Base-by-base conservation (phyloP, 495 filamentous ascomycete genomes). In the Immersiella caudata region DNA sequence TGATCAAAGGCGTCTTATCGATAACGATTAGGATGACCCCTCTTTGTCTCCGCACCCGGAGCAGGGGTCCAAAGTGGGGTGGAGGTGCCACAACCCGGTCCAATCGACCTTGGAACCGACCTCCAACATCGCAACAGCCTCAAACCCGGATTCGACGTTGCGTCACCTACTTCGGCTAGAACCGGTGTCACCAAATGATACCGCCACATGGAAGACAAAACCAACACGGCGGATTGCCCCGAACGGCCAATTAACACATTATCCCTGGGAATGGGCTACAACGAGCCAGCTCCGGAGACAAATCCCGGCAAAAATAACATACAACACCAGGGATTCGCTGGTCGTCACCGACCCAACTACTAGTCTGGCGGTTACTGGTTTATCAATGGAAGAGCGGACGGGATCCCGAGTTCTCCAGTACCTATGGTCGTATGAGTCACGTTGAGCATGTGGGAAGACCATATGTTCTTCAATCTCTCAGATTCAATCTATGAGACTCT, bases 381-480 rank as follows among this genome's bases (percentile, higher is more conserved):
- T 78, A 74, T 77, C 76, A 77, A 81, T 73, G 80, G 79, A 75
- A 79, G 81, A 83, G 78, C 81, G 78, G 80, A 83, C 81, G 81
- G 81, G 79, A 80, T 79, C 75, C 80, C 81, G 79, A 78, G 70
- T 78, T 76, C 66, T 82, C 79, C 69, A 69, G 46, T 71, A 40
- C 24, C 33, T 70, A 67, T 70, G 68, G 68, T 69, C 70, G 65
- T 68, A 70, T 64, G 62, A 60, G 40, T 46, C 40, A 46, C 6
- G 4, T 2, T 18, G 40, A 46, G 11, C 40, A 46, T 14, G 2
- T 2, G 40, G 16, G 14, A 14, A 12, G 11, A 46, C 40, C 2
- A n/a, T 46, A 6, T 46, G 14, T 46, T 46, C 5, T 46, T 46
- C 40, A 2, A 12, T 46, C 11, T 2, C 9, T 2, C 11, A 14